These are phyloP conservation scores for Kwoniella sp. DNA, from an alignment of 768 basidiomycete species.

Conservation along the genomic window DNA sequence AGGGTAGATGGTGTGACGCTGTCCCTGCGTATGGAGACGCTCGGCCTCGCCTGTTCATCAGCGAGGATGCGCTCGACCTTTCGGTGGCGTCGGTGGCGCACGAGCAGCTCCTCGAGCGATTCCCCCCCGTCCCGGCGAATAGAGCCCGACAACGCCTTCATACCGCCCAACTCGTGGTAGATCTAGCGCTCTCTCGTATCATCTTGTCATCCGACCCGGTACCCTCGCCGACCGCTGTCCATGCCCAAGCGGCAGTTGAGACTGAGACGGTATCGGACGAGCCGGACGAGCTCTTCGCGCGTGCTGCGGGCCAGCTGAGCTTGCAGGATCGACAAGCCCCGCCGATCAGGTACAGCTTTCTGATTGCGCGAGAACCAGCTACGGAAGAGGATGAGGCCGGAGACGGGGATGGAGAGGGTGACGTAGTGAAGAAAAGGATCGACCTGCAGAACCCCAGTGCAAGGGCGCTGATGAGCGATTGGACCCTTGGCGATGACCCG, in stretches of 20 bases:
- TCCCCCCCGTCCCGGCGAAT: not conserved
- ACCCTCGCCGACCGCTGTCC: not conserved
- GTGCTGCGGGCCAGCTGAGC: constrained; percentile 20
- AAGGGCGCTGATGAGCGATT: constrained; percentile 5
- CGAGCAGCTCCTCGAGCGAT: not conserved
- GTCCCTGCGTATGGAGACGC: not conserved
- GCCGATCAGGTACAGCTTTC: constrained; percentile 1
- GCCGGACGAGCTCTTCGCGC: constrained; percentile 20
- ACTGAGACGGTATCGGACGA: not conserved
- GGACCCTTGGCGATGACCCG: constrained; percentile 7
- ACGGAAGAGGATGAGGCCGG: not conserved
- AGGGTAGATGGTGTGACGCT: not conserved
- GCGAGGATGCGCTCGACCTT: not conserved
- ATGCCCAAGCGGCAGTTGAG: not conserved
- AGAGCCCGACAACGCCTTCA: not conserved
- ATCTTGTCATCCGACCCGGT: constrained; percentile 16
- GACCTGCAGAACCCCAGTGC: constrained; percentile 4
- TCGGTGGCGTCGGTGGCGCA: not conserved
- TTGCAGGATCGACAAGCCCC: constrained; percentile 16
- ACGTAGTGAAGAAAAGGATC: not conserved
- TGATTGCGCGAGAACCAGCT: not conserved
- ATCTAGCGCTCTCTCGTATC: constrained; percentile 15
- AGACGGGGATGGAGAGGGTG: not conserved
- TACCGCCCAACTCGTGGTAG: constrained; percentile 8
- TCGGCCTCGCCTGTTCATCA: not conserved